Base-by-base conservation (phyloP, 1,284 basidiomycete species). In the Ustanciosporium gigantosporum region DNA sequence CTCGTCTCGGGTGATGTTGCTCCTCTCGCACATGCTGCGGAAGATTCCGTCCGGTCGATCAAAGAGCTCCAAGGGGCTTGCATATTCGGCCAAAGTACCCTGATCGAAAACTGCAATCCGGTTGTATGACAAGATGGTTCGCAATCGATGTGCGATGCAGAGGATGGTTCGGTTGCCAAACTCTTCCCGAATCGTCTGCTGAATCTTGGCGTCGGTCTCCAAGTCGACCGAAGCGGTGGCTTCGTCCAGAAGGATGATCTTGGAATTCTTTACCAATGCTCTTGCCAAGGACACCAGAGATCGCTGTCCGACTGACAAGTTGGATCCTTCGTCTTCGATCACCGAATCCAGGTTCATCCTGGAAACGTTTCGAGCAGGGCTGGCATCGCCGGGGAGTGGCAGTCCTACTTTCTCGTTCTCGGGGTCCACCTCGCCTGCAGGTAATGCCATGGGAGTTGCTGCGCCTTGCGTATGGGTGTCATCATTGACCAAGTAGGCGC, bases 71-170 rank as follows among this genome's bases (percentile, higher is more conserved):
- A 83, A 70, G 0, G 88, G 88, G 1, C 85, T 83, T 65, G 87
- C 88, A 69, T 86, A 87, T 80, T 88, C 87, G 25, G 82, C 85
- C 44, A 90, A 83, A 17, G 78, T 79, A 0, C 90, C 90, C 24
- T 84, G 82, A 59, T 89, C 85, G 67, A 93, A 85, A 35, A 90
- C 88, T 4, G 89, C 82, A 47, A 91, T 88, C 13, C 86, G 80
- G 78, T 91, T 88, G 73, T 90, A 91, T 0, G 83, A 83, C 44
- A 91, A 82, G 67, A 92, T 90, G 0, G 90, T 91, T 42, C 87
- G 82, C 27, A 90, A 80, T 24, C 89, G 82, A 66, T 81, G 83
- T 5, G 87, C 87, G 58, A 89, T 88, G 69, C 87, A 90, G 8
- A 90, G 77, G 41, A 90, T 85, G 0, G 90, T 92, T 42, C 87